These are phyloP conservation scores for Suhomyces kunorum DNA, from an alignment of 1,139 yeast genomes.

Conservation along the genomic window DNA sequence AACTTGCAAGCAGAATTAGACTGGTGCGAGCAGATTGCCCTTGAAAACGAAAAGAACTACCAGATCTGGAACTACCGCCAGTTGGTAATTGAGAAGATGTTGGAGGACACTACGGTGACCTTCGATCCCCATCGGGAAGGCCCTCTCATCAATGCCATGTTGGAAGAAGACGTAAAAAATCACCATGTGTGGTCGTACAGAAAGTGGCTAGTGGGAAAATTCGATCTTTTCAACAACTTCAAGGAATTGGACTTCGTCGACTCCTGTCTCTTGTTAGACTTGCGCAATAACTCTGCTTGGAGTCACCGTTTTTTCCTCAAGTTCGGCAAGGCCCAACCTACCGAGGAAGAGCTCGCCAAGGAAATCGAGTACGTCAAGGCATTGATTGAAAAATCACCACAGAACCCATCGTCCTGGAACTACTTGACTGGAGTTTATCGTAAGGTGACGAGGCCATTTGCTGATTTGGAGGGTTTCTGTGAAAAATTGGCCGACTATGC, in stretches of 20 bases:
- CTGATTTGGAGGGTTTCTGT: slow-evolving; percentile 48
- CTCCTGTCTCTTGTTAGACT: slow-evolving; percentile 57
- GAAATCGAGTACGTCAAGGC: slow-evolving; percentile 50
- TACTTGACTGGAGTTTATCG: slow-evolving; percentile 65
- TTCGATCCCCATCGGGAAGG: slow-evolving; percentile 58
- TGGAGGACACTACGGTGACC: slow-evolving; percentile 18
- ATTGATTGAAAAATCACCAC: slow-evolving; percentile 63
- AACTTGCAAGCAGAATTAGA: slow-evolving; percentile 31
- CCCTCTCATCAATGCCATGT: slow-evolving; percentile 64
- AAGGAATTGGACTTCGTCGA: slow-evolving; percentile 58
- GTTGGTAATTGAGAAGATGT: slow-evolving; percentile 44
- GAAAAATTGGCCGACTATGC: slow-evolving; percentile 37
- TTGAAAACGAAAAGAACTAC: slow-evolving; percentile 83
- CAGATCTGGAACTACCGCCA: slow-evolving; percentile 96
- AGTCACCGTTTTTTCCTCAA: slow-evolving; percentile 70
- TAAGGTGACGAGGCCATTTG: slow-evolving; percentile 26
- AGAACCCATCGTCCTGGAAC: slow-evolving; percentile 88
- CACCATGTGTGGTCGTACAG: slow-evolving; percentile 96
- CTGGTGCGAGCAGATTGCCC: slow-evolving; percentile 78
- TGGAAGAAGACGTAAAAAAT: slow-evolving; percentile 80
- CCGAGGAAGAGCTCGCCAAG: slow-evolving; percentile 17
- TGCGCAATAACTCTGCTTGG: slow-evolving; percentile 95
- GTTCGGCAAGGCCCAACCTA: slow-evolving; percentile 27
- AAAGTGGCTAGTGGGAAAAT: slow-evolving; percentile 70
- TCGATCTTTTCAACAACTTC: slow-evolving; percentile 43